A percentile compares a stretch with the other conserved stretches of the same genome.
Conservation (phyloP, 495 filamentous ascomycete genomes). For the Penicillium turbatum region DNA sequence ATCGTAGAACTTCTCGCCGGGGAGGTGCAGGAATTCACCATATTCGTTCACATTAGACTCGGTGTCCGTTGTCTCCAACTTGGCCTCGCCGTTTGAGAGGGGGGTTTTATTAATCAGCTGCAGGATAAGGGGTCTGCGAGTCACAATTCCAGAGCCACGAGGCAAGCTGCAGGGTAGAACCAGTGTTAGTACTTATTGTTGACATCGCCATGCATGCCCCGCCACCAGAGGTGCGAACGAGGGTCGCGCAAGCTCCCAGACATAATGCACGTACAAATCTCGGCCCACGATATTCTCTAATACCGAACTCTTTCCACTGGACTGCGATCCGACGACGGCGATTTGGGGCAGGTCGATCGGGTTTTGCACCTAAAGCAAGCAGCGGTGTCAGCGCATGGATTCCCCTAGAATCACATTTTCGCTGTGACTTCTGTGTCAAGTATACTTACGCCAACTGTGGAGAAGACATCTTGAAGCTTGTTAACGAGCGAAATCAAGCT, state of each 20-base stretch:
- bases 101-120: constrained; percentile 91
- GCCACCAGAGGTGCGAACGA: constrained; percentile 9
- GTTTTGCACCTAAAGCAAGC: constrained; percentile 70
- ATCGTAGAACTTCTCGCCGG: constrained; percentile 96
- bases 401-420: constrained; percentile 6
- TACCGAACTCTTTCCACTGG: constrained; percentile 99
- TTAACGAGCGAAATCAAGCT: constrained; percentile 91
- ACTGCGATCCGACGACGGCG: constrained; percentile 97
- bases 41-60: constrained; percentile 93
- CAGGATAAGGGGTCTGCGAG: constrained; percentile 89
- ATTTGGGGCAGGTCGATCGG: constrained; percentile 99
- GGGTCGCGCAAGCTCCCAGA: constrained; percentile 3
- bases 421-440: not conserved
- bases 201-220: constrained; percentile 12
- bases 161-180: constrained; percentile 62
- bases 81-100: constrained; percentile 67
- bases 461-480: constrained; percentile 98
- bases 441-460: constrained; percentile 87
- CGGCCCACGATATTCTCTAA: constrained; percentile 98
- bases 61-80: constrained; percentile 66
- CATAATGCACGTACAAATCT: constrained; percentile 73
- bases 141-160: constrained; percentile 97
- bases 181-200: constrained; percentile 29
- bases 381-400: constrained; percentile 30
- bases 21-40: constrained; percentile 98